Evolutionary conservation across 345 rosid genomes (phyloP).

Genomic region (Gossypium herbaceum): DNA sequence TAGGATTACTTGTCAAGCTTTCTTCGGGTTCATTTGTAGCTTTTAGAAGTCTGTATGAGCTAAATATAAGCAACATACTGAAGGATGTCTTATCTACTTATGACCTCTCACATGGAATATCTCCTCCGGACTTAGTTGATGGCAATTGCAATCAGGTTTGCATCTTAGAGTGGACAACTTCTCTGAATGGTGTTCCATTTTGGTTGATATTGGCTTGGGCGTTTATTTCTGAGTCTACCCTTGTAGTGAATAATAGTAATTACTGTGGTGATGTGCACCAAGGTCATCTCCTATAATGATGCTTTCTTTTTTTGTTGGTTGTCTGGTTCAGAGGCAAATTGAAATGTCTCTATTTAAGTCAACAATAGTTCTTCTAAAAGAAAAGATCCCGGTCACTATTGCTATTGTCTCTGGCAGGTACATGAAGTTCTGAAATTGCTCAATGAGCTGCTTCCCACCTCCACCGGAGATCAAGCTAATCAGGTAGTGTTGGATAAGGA

Average conservation of each 20-base stretch:
- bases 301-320: not conserved
- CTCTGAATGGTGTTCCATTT: not conserved
- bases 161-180: not conserved
- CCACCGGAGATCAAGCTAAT: conserved; percentile 33
- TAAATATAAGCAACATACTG: conserved; percentile 62
- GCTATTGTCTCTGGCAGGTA: conserved; percentile 42
- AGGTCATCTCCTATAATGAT: not conserved
- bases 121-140: conserved; percentile 51
- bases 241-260: not conserved
- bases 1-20: conserved; percentile 80
- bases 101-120: conserved; percentile 68
- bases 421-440: conserved; percentile 90
- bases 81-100: conserved; percentile 69
- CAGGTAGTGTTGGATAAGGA: conserved; percentile 55
- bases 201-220: not conserved
- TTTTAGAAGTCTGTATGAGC: conserved; percentile 72
- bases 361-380: not conserved
- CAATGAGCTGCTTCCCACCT: conserved; percentile 71
- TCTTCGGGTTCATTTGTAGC: conserved; percentile 67
- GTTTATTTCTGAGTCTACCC: not conserved
- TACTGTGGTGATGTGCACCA: not conserved
- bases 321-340: not conserved
- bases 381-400: not conserved
- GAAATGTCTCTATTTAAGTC: not conserved
- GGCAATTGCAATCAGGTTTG: conserved; percentile 76